Conservation (phyloP, 1,284 basidiomycete species). For the Cutaneotrichosporon cutaneum region DNA sequence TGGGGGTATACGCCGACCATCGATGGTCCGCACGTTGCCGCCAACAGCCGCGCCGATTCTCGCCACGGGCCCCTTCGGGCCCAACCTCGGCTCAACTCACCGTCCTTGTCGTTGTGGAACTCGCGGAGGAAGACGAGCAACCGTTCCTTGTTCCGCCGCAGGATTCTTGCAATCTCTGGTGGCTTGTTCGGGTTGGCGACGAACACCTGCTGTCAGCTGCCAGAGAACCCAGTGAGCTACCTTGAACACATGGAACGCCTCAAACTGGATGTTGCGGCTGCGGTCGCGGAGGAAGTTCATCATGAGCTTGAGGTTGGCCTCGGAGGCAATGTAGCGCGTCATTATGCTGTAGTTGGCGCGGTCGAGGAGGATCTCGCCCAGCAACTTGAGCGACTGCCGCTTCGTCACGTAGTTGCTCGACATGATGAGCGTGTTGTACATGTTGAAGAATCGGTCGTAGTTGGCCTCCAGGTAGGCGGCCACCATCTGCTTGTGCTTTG, state of each 20-base stretch:
- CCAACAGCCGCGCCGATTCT: not conserved
- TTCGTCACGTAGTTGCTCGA: slow-evolving; percentile 99
- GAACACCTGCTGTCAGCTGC: slow-evolving; percentile 71
- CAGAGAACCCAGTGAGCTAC: slow-evolving; percentile 55
- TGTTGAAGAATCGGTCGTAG: slow-evolving; percentile 96
- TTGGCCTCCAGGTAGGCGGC: slow-evolving; percentile 93
- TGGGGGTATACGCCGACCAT: not conserved
- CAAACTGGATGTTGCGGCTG: slow-evolving; percentile 99
- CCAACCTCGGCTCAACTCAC: slow-evolving; percentile 54
- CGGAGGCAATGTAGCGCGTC: slow-evolving; percentile 91
- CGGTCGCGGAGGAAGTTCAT: slow-evolving; percentile 98
- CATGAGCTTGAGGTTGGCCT: slow-evolving; percentile 97
- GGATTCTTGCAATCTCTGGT: slow-evolving; percentile 84
- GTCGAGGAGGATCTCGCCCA: slow-evolving; percentile 96
- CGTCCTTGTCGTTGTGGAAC: slow-evolving; percentile 98
- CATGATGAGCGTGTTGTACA: slow-evolving; percentile 86
- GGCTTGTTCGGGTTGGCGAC: slow-evolving; percentile 99
- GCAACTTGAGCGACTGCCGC: slow-evolving; percentile 94
- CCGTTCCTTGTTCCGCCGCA: slow-evolving; percentile 91
- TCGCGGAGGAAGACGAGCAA: slow-evolving; percentile 81
- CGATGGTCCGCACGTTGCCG: not conserved
- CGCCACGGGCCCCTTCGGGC: not conserved
- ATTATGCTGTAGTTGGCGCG: slow-evolving; percentile 97
- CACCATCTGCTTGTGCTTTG: slow-evolving; percentile 95
- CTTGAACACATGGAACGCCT: slow-evolving; percentile 99